phyloP scores from a whole-genome alignment of 257 asterid species.

The Solanum verrucosum region DNA sequence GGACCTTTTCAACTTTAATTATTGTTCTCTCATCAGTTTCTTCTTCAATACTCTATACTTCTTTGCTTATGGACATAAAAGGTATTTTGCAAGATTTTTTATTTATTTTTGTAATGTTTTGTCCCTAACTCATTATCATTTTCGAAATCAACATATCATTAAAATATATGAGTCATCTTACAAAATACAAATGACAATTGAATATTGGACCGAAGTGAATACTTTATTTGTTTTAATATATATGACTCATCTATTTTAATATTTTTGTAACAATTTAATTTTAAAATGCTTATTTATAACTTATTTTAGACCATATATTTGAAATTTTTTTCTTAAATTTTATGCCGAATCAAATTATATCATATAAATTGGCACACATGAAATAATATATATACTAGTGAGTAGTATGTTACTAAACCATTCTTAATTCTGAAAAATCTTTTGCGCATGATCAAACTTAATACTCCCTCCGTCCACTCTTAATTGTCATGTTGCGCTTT shows the following conservation, averaged over 20 bases:
- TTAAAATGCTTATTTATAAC: no score
- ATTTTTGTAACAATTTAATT: no score
- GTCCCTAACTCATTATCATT: neutral
- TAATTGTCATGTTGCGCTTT: no score
- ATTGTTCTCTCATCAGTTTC: neutral
- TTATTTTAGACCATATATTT: rapidly evolving
- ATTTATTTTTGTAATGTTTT: neutral
- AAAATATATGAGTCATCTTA: neutral
- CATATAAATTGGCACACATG: neutral
- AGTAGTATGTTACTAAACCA: neutral
- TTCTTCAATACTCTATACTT: neutral
- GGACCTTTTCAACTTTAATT: neutral
- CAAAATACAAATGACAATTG: no score
- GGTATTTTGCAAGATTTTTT: neutral
- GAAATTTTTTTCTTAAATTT: no score
- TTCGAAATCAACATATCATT: neutral
- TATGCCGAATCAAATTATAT: neutral
- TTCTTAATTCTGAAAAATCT: neutral
- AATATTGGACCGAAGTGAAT: no score
- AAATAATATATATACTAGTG: no score
- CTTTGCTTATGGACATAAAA: neutral
- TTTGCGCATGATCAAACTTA: neutral
- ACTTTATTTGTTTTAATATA: no score
- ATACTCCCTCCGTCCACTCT: neutral
- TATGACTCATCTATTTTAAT: neutral